phyloP scores from a whole-genome alignment of 371 early-diverging fungal species.

The Gilbertella persicaria region DNA sequence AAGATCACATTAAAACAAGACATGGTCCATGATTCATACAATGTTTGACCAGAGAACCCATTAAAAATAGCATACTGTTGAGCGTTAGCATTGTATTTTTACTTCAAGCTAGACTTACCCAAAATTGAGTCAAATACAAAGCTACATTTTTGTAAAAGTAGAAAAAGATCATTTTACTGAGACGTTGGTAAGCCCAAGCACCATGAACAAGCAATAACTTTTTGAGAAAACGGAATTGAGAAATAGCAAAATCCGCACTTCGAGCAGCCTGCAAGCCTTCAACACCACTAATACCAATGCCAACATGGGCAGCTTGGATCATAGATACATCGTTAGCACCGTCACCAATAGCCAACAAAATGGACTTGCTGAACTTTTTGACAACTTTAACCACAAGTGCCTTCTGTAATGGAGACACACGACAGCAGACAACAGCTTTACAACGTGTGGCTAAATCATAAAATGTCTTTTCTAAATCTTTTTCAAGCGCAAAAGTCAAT shows the following conservation, averaged over 20 bases:
- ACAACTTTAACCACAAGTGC: slow-evolving; percentile 89
- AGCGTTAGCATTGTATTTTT: not conserved
- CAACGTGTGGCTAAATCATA: slow-evolving; percentile 77
- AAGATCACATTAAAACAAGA: slow-evolving; percentile 89
- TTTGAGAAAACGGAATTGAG: slow-evolving; percentile 88
- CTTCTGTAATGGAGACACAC: slow-evolving; percentile 94
- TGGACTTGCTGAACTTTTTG: slow-evolving; percentile 73
- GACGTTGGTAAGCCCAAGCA: slow-evolving; percentile 89
- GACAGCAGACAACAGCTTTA: slow-evolving; percentile 89
- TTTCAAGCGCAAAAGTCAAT: slow-evolving; percentile 69
- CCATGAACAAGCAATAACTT: slow-evolving; percentile 93
- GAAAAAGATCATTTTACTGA: slow-evolving; percentile 84
- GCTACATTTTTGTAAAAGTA: slow-evolving; percentile 97
- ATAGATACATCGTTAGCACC: slow-evolving; percentile 99
- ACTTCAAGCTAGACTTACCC: slow-evolving; percentile 54
- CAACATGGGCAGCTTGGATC: slow-evolving; percentile 97
- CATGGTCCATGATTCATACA: slow-evolving; percentile 94
- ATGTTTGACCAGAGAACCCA: slow-evolving; percentile 88
- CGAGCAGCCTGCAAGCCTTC: slow-evolving; percentile 98
- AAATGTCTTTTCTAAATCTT: slow-evolving; percentile 66
- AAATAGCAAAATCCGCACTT: slow-evolving; percentile 95
- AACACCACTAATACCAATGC: slow-evolving; percentile 95
- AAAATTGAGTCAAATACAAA: slow-evolving; percentile 96
- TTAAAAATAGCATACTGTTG: slow-evolving; percentile 80
- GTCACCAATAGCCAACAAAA: slow-evolving; percentile 92